Percentiles rank a stretch among this genome's conserved stretches.
Evolutionary conservation across 768 basidiomycete genomes (phyloP).

Genomic region (Amanita fuliginea): DNA sequence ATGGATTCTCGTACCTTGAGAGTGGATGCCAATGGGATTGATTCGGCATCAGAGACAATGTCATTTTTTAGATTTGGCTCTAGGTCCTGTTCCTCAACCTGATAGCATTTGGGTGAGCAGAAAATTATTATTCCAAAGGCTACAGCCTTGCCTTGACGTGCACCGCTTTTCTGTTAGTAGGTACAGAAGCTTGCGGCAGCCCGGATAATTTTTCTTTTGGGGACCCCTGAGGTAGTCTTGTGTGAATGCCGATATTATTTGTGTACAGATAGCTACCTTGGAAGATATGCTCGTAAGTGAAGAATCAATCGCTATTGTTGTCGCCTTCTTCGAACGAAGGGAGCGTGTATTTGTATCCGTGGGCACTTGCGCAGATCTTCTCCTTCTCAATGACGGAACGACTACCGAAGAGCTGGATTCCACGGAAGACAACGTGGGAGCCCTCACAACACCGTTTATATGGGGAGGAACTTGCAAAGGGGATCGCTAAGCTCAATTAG

Average conservation of each 20-base stretch:
- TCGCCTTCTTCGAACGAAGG: constrained; percentile 31
- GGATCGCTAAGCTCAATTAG: neutral
- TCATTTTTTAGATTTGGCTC: constrained; percentile 1
- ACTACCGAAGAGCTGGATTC: neutral
- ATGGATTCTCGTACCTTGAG: neutral
- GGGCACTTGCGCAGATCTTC: neutral
- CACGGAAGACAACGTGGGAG: constrained; percentile 4
- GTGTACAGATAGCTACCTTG: constrained; percentile 17
- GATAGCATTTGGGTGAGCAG: constrained; percentile 9
- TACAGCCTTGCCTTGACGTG: neutral
- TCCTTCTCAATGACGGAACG: neutral
- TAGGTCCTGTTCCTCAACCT: constrained; percentile 5
- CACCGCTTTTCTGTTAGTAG: constrained; percentile 8
- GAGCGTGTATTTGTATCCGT: constrained; percentile 28
- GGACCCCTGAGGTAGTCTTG: neutral
- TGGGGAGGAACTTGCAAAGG: constrained; percentile 3
- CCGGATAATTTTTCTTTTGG: neutral
- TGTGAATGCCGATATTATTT: neutral
- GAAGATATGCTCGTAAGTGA: constrained; percentile 28
- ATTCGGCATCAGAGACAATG: constrained; percentile 3
- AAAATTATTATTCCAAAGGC: constrained; percentile 2
- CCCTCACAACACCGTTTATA: constrained; percentile 3
- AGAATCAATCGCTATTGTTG: constrained; percentile 15
- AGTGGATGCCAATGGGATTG: neutral
- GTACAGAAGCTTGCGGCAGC: neutral